Percentiles rank a stretch among this genome's conserved stretches.
These are phyloP conservation scores for Somion occarium DNA, from an alignment of 1,284 basidiomycete species.

Conservation along the genomic window DNA sequence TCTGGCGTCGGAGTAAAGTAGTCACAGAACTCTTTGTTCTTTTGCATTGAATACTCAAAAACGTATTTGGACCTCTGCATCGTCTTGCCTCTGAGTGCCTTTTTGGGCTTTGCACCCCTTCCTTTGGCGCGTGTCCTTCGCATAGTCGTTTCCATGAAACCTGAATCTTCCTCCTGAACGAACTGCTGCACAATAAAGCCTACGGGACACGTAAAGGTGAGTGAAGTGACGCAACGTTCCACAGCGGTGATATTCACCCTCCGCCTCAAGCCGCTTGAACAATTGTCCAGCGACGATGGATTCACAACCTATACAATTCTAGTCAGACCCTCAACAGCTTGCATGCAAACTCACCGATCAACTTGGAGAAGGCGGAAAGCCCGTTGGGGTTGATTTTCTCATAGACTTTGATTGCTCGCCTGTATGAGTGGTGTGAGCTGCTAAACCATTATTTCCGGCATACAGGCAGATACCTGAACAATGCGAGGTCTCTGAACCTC, in stretches of 20 bases:
- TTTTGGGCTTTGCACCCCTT: conserved; percentile 29
- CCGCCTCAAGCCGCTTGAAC: conserved; percentile 61
- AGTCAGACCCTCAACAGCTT: too few species aligned
- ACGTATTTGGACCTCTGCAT: conserved; percentile 52
- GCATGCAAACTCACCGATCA: conserved; percentile 51
- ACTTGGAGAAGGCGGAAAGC: conserved; percentile 50
- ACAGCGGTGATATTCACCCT: conserved; percentile 42
- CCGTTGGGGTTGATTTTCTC: conserved; percentile 47
- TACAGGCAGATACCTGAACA: conserved; percentile 49
- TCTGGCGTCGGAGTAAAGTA: conserved; percentile 62
- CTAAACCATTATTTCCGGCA: conserved; percentile 1
- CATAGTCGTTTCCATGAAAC: conserved; percentile 39
- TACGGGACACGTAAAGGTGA: conserved; percentile 22
- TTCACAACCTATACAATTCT: conserved; percentile 42
- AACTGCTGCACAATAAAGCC: conserved; percentile 57
- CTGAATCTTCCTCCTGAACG: conserved; percentile 45
- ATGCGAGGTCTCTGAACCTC: conserved; percentile 60
- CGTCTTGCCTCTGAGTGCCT: conserved; percentile 39
- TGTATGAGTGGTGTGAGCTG: conserved; percentile 23
- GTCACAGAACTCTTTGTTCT: conserved; percentile 46
- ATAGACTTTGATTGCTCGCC: conserved; percentile 69
- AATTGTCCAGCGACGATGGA: conserved; percentile 52
- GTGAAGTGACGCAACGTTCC: not conserved
- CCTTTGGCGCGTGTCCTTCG: conserved; percentile 31
- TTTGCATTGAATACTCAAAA: conserved; percentile 46